Evolutionary conservation across 2,329 filamentous ascomycete genomes (phyloP).

Genomic region (Hypoxylon sp.): DNA sequence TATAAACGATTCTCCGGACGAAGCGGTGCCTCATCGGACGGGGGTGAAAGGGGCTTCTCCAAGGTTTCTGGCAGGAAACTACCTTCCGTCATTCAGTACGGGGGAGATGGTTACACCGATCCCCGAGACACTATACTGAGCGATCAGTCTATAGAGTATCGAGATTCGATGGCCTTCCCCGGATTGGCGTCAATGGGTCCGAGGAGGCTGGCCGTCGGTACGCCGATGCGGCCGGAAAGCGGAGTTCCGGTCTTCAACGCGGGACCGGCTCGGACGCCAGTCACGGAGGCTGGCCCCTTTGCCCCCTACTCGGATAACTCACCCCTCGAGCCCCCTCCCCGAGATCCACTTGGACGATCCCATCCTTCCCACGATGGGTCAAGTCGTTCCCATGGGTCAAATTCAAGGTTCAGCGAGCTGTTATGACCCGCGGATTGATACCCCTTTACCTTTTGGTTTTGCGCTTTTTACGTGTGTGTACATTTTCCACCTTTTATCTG

Average conservation of each 20-base stretch:
- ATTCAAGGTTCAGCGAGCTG: slow-evolving; percentile 54
- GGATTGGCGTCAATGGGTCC: slow-evolving; percentile 45
- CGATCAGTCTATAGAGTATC: slow-evolving; percentile 58
- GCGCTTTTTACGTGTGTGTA: slow-evolving; percentile 35
- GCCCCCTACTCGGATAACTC: slow-evolving; percentile 46
- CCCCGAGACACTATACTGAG: slow-evolving; percentile 55
- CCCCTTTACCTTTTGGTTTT: slow-evolving; percentile 26
- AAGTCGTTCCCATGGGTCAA: slow-evolving; percentile 44
- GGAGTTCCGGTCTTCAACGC: slow-evolving; percentile 68
- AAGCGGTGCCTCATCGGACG: slow-evolving; percentile 46
- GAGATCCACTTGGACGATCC: slow-evolving; percentile 52
- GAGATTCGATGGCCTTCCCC: slow-evolving; percentile 59
- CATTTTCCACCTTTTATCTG: slow-evolving; percentile 31
- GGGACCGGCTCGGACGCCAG: slow-evolving; percentile 71
- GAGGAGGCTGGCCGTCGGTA: slow-evolving; percentile 60
- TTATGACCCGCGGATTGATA: slow-evolving; percentile 45
- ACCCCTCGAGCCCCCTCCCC: slow-evolving; percentile 40
- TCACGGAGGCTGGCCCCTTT: slow-evolving; percentile 64
- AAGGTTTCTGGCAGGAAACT: slow-evolving; percentile 72
- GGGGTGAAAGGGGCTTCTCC: slow-evolving; percentile 67
- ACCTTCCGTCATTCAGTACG: slow-evolving; percentile 67
- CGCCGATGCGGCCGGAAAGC: slow-evolving; percentile 68
- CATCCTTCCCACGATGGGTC: slow-evolving; percentile 49
- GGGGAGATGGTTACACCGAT: slow-evolving; percentile 70
- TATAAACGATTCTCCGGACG: slow-evolving; percentile 49